These are phyloP conservation scores for Emericellopsis cladophorae DNA, from an alignment of 2,329 filamentous ascomycete species.

Conservation along the genomic window DNA sequence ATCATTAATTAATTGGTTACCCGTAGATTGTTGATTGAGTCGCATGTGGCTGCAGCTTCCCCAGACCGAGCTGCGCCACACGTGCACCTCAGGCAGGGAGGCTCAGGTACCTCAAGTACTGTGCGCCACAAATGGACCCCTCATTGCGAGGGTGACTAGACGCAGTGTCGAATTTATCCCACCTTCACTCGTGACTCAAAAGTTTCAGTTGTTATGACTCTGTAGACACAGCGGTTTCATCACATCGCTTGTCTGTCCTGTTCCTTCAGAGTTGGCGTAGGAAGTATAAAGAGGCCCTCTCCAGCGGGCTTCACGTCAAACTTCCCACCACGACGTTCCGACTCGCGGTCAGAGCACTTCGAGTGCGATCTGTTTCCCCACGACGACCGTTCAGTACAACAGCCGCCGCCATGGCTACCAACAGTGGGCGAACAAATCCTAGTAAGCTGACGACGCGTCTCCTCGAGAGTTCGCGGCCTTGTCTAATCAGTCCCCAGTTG, in stretches of 20 bases:
- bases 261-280: neutral
- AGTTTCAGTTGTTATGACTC: neutral
- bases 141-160: neutral
- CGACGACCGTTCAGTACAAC: conserved; percentile 24
- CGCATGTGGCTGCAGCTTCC: too few species aligned
- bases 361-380: conserved; percentile 41
- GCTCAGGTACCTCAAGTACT: neutral
- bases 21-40: too few species aligned
- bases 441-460: conserved; percentile 10
- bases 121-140: conserved; percentile 1
- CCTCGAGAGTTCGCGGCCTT: too few species aligned
- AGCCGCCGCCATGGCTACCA: conserved; percentile 39
- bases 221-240: neutral
- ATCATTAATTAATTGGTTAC: too few species aligned
- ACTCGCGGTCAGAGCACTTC: conserved; percentile 40
- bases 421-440: conserved; percentile 34
- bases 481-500: conserved; percentile 21
- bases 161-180: neutral
- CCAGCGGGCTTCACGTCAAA: conserved; percentile 21
- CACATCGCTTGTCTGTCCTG: neutral
- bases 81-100: neutral
- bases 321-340: conserved; percentile 31
- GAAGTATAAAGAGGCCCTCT: conserved; percentile 17
- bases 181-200: conserved; percentile 1
- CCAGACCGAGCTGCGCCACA: too few species aligned